Conservation (phyloP, 2,329 filamentous ascomycete genomes). For the Aspergillus hortae region DNA sequence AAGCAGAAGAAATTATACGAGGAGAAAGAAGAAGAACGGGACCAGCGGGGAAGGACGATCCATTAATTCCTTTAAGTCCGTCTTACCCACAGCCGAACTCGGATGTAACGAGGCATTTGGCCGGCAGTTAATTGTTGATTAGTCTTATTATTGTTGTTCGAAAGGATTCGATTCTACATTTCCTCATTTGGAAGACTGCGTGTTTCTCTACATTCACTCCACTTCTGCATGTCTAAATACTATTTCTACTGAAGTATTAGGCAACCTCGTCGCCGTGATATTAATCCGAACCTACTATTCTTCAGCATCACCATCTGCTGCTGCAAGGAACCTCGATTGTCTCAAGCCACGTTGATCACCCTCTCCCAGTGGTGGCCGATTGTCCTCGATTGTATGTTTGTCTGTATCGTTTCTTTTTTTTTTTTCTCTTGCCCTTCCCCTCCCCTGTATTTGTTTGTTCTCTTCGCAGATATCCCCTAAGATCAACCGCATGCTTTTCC, state of each 20-base stretch:
- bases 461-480: background rate
- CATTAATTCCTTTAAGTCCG: background rate
- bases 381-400: background rate
- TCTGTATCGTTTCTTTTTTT: background rate
- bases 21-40: background rate
- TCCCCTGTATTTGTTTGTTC: background rate
- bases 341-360: constrained; percentile 1
- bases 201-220: background rate
- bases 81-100: background rate
- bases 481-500: background rate
- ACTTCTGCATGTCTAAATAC: too few species aligned
- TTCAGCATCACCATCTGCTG: background rate
- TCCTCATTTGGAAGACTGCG: too few species aligned
- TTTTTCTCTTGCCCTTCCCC: background rate
- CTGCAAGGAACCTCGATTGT: constrained; percentile 6
- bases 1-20: background rate
- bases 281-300: background rate
- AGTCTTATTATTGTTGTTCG: background rate
- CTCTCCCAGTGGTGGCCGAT: background rate
- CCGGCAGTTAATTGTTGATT: background rate
- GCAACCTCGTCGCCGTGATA: too few species aligned
- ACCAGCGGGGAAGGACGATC: too few species aligned
- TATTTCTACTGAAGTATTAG: too few species aligned
- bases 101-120: background rate
- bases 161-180: background rate